Evolutionary conservation across 2,329 filamentous ascomycete genomes (phyloP), one percentile per base, ranked within the genome.

Genomic region (Ilyonectria sp.): DNA sequence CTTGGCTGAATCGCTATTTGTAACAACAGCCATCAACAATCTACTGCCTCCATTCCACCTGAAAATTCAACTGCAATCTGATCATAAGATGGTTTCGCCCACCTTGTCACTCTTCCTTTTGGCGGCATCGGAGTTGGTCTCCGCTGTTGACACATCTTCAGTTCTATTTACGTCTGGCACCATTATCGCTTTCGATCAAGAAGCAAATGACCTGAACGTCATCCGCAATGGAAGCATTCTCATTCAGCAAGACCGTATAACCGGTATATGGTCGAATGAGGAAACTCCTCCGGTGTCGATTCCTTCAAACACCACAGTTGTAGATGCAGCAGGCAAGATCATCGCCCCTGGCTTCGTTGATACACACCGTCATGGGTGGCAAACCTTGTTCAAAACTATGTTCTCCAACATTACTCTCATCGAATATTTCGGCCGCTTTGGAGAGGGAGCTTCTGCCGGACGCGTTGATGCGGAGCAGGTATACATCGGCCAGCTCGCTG

Each of bases 291-390:
- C 1, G 6, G 17, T 35, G 13, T 35, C 33, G 1, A n/a, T 78
- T 6, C 57, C 70, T 10, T 35, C 44, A 2, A 13, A 58, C 4
- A 79, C 79, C 33, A 35, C 33, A 3, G 33, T 83, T 1, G 77
- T 89, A n/a, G 83, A 89, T 68, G 83, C 82, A 44, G 81, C 80
- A 0, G 79, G 83, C 59, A 86, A 87, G 71, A 89, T 89, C 65
- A 79, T 89, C 58, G 82, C 82, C 0, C 85, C 87, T 0, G 87
- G 88, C 10, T 89, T 90, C 75, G 79, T 90, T 63, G 85, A 89
- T 74, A 89, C 86, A 0, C 87, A 71, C 23, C 23, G 23, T 23
- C 23, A 23, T 23, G 23, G 23, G 23, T 23, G 23, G 23, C 23
- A 23, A 23, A 88, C 87, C 0, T 85, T 81, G 9, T 83, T 84